A percentile compares a stretch with the other conserved stretches of the same genome.
Conservation (phyloP, 202 grass and related monocot species). For the Panicum virgatum region DNA sequence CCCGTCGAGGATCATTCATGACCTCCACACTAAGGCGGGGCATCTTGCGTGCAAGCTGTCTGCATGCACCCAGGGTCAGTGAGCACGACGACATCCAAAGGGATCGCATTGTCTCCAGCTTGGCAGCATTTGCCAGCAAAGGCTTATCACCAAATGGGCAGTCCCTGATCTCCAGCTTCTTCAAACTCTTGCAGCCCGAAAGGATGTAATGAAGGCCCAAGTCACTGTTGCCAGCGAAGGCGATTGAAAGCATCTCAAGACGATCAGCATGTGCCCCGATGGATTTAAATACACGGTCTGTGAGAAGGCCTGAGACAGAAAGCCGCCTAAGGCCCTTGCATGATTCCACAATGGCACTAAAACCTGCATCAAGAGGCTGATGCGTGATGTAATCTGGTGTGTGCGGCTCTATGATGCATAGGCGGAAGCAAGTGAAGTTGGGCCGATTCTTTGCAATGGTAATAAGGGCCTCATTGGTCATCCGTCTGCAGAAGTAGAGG, state of each 20-base stretch:
- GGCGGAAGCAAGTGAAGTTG: conserved; percentile 70
- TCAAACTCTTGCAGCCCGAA: conserved; percentile 76
- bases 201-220: conserved; percentile 68
- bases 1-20: conserved; percentile 49
- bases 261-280: conserved; percentile 66
- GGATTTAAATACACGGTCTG: conserved; percentile 66
- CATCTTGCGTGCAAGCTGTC: conserved; percentile 68
- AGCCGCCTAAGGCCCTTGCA: conserved; percentile 71
- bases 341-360: conserved; percentile 76
- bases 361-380: conserved; percentile 65
- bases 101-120: conserved; percentile 97
- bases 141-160: conserved; percentile 76
- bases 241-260: conserved; percentile 78
- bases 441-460: conserved; percentile 72
- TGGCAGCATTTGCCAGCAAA: conserved; percentile 72
- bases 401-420: conserved; percentile 66
- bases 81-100: conserved; percentile 90
- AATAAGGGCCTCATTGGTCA: conserved; percentile 80
- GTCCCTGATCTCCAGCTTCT: conserved; percentile 78
- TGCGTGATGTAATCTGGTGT: conserved; percentile 61
- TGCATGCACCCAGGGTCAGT: conserved; percentile 67
- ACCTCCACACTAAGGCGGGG: conserved; percentile 69
- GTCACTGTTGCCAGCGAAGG: conserved; percentile 66
- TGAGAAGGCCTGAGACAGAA: conserved; percentile 73
- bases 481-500: conserved; percentile 71